Evolutionary conservation across 148 eudicot genomes (phyloP).

Genomic region (Heliosperma pusillum): DNA sequence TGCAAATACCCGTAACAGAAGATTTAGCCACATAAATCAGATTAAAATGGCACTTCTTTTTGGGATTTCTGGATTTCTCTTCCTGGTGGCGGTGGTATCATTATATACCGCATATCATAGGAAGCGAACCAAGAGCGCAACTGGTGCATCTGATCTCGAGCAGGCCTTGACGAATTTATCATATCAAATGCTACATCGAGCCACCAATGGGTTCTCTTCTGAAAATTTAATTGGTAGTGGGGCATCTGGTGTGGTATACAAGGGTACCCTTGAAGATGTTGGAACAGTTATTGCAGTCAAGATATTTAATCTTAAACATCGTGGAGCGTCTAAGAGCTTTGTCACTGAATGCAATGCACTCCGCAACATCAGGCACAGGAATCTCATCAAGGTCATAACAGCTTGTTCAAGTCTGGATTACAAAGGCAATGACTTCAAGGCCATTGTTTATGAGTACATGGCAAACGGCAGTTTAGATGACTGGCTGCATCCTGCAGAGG

Average conservation of each 20-base stretch:
- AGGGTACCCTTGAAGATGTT: constrained; percentile 19
- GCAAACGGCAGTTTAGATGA: constrained; percentile 21
- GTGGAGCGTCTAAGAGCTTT: constrained; percentile 20
- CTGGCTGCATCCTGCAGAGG: constrained; percentile 21
- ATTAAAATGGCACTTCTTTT: constrained; percentile 8
- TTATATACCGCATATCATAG: not conserved
- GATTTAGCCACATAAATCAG: not conserved
- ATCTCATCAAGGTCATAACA: constrained; percentile 23
- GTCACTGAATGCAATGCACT: constrained; percentile 19
- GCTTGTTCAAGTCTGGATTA: constrained; percentile 25
- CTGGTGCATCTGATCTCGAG: not conserved
- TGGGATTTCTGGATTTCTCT: constrained; percentile 14
- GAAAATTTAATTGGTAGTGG: constrained; percentile 25
- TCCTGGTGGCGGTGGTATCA: not conserved
- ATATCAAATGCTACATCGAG: constrained; percentile 24
- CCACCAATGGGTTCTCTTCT: constrained; percentile 32
- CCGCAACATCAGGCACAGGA: constrained; percentile 21
- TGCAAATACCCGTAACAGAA: not conserved
- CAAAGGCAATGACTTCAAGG: constrained; percentile 24
- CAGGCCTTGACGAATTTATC: constrained; percentile 18
- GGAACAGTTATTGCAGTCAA: constrained; percentile 21
- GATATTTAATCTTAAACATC: constrained; percentile 21
- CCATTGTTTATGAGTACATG: constrained; percentile 26
- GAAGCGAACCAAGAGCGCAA: not conserved
- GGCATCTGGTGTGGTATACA: constrained; percentile 30